phyloP scores from a whole-genome alignment of 148 eudicot species.

The Vaccinium macrocarpon region DNA sequence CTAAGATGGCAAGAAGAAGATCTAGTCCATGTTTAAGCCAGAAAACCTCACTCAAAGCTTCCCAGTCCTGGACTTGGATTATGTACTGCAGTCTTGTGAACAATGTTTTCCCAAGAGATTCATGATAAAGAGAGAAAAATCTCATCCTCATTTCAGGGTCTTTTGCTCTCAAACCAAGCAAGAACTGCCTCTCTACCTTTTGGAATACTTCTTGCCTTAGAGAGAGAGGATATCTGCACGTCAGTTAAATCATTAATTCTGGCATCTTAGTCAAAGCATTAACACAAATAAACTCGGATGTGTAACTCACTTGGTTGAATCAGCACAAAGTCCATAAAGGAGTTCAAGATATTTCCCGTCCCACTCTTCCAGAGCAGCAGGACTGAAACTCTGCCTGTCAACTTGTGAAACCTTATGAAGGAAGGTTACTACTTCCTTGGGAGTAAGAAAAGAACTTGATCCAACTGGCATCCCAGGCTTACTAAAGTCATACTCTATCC shows the following conservation, averaged over 20 bases:
- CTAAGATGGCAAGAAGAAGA: conserved; percentile 94
- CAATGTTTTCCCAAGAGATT: conserved; percentile 76
- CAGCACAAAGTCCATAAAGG: conserved; percentile 91
- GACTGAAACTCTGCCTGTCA: conserved; percentile 72
- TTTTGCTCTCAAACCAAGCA: conserved; percentile 97
- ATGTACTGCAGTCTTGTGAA: conserved; percentile 86
- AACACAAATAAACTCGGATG: not conserved
- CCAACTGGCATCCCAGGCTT: conserved; percentile 56
- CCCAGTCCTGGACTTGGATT: conserved; percentile 95
- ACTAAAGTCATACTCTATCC: conserved; percentile 87
- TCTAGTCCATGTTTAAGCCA: conserved; percentile 99
- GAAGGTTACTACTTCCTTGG: conserved; percentile 87
- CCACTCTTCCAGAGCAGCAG: conserved; percentile 78
- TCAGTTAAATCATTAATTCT: conserved; percentile 19
- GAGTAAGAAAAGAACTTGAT: conserved; percentile 57
- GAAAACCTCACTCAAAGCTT: conserved; percentile 92
- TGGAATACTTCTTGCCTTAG: conserved; percentile 86
- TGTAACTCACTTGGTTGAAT: conserved; percentile 68
- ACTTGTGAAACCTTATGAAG: conserved; percentile 97
- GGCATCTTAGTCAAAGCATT: not conserved
- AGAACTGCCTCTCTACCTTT: conserved; percentile 89
- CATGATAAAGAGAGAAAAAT: conserved; percentile 85
- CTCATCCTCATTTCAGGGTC: conserved; percentile 83
- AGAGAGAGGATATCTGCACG: conserved; percentile 64
- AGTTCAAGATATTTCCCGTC: conserved; percentile 81